phyloP scores from a whole-genome alignment of 768 basidiomycete species.

The Serendipita sp. region DNA sequence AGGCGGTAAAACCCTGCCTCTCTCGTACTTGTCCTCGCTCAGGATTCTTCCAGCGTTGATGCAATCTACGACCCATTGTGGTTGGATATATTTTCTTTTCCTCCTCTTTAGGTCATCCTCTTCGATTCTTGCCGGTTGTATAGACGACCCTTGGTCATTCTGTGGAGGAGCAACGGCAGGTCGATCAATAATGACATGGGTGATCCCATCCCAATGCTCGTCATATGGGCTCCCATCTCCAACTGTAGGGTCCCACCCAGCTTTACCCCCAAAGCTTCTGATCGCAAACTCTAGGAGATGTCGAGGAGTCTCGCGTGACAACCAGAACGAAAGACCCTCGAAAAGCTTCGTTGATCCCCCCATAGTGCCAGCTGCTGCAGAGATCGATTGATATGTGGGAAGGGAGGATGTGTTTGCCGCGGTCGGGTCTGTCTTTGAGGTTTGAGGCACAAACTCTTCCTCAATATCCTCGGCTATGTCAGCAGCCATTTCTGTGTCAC shows the following conservation, averaged over 20 bases:
- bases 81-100: conserved; percentile 79
- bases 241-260: conserved; percentile 76
- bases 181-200: conserved; percentile 90
- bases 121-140: conserved; percentile 24
- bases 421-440: conserved; percentile 35
- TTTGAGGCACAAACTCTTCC: conserved; percentile 55
- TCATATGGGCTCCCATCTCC: conserved; percentile 56
- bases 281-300: conserved; percentile 89
- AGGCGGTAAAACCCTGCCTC: conserved; percentile 76
- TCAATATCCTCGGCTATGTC: conserved; percentile 24
- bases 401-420: conserved; percentile 28
- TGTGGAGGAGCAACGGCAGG: conserved; percentile 32
- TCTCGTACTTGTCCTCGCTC: conserved; percentile 69
- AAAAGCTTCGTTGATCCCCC: conserved; percentile 55
- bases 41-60: conserved; percentile 77
- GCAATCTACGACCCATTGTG: conserved; percentile 96
- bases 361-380: conserved; percentile 15
- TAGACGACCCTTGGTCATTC: conserved; percentile 14
- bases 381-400: conserved; percentile 51
- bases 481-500: conserved; percentile 17
- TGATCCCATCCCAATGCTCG: conserved; percentile 69
- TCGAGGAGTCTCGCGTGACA: conserved; percentile 85
- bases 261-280: conserved; percentile 77
- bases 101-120: conserved; percentile 44
- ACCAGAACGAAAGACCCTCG: conserved; percentile 74